phyloP scores from a whole-genome alignment of 805 yeast genomes.

The Maudiozyma bulderi region DNA sequence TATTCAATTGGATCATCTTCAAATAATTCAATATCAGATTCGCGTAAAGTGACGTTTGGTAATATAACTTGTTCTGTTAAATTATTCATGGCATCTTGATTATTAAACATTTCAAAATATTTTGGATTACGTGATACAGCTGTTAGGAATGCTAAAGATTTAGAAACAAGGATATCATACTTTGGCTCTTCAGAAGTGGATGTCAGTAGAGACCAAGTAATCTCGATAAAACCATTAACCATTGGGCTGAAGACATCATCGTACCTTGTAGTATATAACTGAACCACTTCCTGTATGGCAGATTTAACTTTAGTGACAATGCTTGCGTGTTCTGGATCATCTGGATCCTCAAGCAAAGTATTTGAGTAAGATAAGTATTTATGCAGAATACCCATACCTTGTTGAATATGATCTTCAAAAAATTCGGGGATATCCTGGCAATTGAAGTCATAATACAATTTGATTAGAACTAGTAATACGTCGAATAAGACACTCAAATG shows the following conservation, averaged over 20 bases:
- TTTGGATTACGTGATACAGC: slow-evolving; percentile 65
- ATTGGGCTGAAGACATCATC: slow-evolving; percentile 82
- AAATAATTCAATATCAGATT: slow-evolving; percentile 81
- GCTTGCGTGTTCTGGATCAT: slow-evolving; percentile 57
- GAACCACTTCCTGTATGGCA: slow-evolving; percentile 73
- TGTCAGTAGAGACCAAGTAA: slow-evolving; percentile 70
- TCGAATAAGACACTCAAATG: slow-evolving; percentile 52
- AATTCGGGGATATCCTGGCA: slow-evolving; percentile 98
- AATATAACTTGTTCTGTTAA: slow-evolving; percentile 74
- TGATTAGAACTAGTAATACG: slow-evolving; percentile 58
- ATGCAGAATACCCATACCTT: slow-evolving; percentile 73
- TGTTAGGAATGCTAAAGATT: slow-evolving; percentile 70
- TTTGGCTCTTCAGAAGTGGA: slow-evolving; percentile 60
- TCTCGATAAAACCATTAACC: slow-evolving; percentile 68
- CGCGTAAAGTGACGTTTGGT: slow-evolving; percentile 82
- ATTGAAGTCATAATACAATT: slow-evolving; percentile 85
- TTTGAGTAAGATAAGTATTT: slow-evolving; percentile 63
- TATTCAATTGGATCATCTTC: slow-evolving; percentile 96
- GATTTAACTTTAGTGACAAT: slow-evolving; percentile 65
- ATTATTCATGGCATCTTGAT: slow-evolving; percentile 55
- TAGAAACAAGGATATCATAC: slow-evolving; percentile 76
- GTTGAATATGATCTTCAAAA: slow-evolving; percentile 78
- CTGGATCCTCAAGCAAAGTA: slow-evolving; percentile 43
- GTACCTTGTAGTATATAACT: slow-evolving; percentile 79
- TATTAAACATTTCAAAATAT: slow-evolving; percentile 56